A percentile compares a stretch with the other conserved stretches of the same genome.
These are phyloP conservation scores for Trichoderma asperelloides DNA, from an alignment of 495 filamentous ascomycete species.

Conservation along the genomic window DNA sequence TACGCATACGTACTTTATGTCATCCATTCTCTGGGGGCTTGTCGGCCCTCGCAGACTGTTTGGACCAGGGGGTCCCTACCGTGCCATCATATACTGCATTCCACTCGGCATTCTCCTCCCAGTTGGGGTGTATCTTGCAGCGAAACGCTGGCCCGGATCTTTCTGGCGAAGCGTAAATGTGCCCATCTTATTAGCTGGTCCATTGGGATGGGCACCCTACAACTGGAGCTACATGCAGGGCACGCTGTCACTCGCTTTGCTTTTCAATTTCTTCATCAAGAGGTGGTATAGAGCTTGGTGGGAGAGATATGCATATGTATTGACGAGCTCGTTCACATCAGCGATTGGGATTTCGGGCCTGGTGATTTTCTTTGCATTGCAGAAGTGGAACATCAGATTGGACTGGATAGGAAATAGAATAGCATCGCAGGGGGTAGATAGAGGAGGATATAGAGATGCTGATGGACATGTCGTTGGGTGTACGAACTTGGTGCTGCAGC, in stretches of 20 bases:
- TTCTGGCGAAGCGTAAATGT: too few species aligned
- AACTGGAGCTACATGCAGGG: neutral
- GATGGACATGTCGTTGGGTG: neutral
- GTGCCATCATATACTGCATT: constrained; percentile 13
- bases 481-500: neutral
- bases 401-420: constrained; percentile 31
- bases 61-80: constrained; percentile 28
- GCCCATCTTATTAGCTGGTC: constrained; percentile 25
- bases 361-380: constrained; percentile 32
- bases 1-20: constrained; percentile 34
- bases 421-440: neutral
- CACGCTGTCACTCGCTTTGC: constrained; percentile 3
- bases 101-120: neutral
- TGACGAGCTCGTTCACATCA: constrained; percentile 28
- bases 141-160: too few species aligned
- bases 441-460: neutral
- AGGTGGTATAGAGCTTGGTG: neutral
- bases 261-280: constrained; percentile 28
- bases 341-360: constrained; percentile 31
- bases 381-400: constrained; percentile 23
- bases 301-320: constrained; percentile 13
- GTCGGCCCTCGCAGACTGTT: constrained; percentile 34
- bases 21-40: constrained; percentile 35
- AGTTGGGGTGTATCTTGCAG: neutral
- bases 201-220: constrained; percentile 18